A percentile compares a stretch with the other conserved stretches of the same genome.
Conservation (phyloP, 2,329 filamentous ascomycete species). For the Macroventuria anomochaeta region DNA sequence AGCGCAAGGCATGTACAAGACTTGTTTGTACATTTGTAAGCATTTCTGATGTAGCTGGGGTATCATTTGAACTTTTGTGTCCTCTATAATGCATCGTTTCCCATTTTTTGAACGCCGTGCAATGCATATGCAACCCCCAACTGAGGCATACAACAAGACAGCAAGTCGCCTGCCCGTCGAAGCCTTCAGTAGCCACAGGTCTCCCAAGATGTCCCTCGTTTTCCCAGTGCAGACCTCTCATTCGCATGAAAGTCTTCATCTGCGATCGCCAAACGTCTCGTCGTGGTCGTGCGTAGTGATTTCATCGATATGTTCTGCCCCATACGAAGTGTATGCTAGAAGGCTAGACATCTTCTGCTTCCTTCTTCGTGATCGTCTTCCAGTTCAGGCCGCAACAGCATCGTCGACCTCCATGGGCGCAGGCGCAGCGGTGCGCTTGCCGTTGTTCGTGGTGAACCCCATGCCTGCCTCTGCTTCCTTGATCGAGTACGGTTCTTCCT, state of each 20-base stretch:
- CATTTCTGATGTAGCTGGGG: constrained; percentile 29
- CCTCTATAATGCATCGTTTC: constrained; percentile 31
- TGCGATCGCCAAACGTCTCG: background rate
- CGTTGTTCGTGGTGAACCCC: constrained; percentile 75
- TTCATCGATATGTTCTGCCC: background rate
- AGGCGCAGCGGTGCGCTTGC: constrained; percentile 45
- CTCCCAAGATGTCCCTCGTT: background rate
- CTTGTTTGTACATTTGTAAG: constrained; percentile 18
- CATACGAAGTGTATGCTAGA: background rate
- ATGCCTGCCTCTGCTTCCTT: constrained; percentile 83
- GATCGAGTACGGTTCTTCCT: constrained; percentile 85
- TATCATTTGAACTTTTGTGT: constrained; percentile 42
- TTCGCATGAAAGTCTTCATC: background rate
- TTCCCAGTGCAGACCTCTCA: background rate
- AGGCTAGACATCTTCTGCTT: background rate
- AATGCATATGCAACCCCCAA: constrained; percentile 34
- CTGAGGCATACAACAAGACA: constrained; percentile 11
- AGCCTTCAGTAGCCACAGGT: background rate
- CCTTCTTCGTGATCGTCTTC: background rate
- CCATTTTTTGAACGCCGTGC: constrained; percentile 39
- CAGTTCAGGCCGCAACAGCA: constrained; percentile 21
- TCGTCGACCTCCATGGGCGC: constrained; percentile 45
- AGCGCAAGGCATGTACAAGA: constrained; percentile 3
- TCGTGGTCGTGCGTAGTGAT: background rate
- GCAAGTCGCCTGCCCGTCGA: background rate